Percentiles rank a stretch among this genome's conserved stretches.
Conservation (phyloP, 805 yeast genomes). For the Tetrapisispora arboricola region DNA sequence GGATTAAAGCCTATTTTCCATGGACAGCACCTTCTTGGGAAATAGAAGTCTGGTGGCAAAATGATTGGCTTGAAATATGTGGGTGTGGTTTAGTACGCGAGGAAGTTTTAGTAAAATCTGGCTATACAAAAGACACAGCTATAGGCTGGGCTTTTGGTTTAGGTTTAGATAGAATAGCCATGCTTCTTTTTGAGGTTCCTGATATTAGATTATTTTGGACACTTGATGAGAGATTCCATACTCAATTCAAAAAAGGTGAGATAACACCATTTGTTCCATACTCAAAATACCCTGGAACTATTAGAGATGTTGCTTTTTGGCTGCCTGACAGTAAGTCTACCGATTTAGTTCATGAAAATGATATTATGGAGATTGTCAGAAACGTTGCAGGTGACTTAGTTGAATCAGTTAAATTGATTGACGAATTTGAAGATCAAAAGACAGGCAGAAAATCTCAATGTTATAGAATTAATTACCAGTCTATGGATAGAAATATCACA, state of each 20-base stretch:
- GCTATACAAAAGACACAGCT: slow-evolving; percentile 41
- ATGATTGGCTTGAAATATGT: slow-evolving; percentile 94
- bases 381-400: slow-evolving; percentile 77
- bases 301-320: slow-evolving; percentile 91
- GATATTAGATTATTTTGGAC: slow-evolving; percentile 94
- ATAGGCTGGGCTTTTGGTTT: slow-evolving; percentile 98
- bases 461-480: slow-evolving; percentile 84
- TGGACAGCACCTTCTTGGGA: slow-evolving; percentile 99
- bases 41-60: slow-evolving; percentile 97
- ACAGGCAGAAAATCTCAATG: slow-evolving; percentile 69
- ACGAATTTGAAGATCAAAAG: slow-evolving; percentile 79
- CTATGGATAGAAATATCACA: slow-evolving; percentile 88
- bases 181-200: slow-evolving; percentile 90
- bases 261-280: slow-evolving; percentile 75
- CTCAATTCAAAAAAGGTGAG: slow-evolving; percentile 56
- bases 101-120: slow-evolving; percentile 65
- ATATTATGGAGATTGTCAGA: slow-evolving; percentile 88
- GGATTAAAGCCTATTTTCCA: slow-evolving; percentile 95
- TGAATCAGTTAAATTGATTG: slow-evolving; percentile 72
- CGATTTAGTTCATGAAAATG: slow-evolving; percentile 63
- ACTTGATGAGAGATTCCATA: slow-evolving; percentile 59
- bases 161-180: slow-evolving; percentile 90
- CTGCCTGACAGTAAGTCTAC: slow-evolving; percentile 36
- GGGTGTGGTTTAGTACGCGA: slow-evolving; percentile 90
- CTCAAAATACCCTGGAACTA: slow-evolving; percentile 81